Percentiles rank a stretch among this genome's conserved stretches.
Evolutionary conservation across 2,329 filamentous ascomycete species (phyloP).

Genomic region (Arthrinium puccinioides): DNA sequence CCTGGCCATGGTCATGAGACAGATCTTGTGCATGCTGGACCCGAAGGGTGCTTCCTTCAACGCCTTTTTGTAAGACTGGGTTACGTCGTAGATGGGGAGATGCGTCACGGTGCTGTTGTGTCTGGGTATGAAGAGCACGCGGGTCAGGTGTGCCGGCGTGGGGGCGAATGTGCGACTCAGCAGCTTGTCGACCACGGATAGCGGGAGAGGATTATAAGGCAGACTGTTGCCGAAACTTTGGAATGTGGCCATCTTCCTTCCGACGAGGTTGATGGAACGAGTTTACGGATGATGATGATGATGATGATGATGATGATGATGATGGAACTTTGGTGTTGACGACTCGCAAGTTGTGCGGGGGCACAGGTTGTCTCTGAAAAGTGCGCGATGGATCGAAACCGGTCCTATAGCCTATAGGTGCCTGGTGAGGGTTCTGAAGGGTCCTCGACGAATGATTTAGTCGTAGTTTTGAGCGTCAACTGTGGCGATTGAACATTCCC

Average conservation of each 20-base stretch:
- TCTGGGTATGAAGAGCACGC: conserved; percentile 7
- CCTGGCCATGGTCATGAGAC: conserved; percentile 6
- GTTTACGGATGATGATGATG: too few relatives aligned
- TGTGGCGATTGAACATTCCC: too few relatives aligned
- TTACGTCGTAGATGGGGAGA: conserved; percentile 10
- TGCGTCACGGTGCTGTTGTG: conserved; percentile 6
- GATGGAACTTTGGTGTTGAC: too few relatives aligned
- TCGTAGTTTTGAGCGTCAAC: too few relatives aligned
- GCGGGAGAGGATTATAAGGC: background rate
- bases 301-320: too few relatives aligned
- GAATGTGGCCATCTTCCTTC: background rate
- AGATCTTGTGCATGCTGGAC: conserved; percentile 8
- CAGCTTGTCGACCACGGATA: background rate
- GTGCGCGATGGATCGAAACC: too few relatives aligned
- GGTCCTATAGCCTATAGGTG: too few relatives aligned
- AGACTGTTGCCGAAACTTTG: background rate
- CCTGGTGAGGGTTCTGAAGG: too few relatives aligned
- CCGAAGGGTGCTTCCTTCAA: conserved; percentile 5
- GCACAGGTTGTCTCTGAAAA: too few relatives aligned
- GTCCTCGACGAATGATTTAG: too few relatives aligned
- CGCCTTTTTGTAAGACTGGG: conserved; percentile 3
- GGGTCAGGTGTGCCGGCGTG: conserved; percentile 6
- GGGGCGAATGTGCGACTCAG: background rate
- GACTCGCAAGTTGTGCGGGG: too few relatives aligned
- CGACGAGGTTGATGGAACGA: too few relatives aligned